Conservation (phyloP, 495 filamentous ascomycete species). For the Penicillium pulvis region DNA sequence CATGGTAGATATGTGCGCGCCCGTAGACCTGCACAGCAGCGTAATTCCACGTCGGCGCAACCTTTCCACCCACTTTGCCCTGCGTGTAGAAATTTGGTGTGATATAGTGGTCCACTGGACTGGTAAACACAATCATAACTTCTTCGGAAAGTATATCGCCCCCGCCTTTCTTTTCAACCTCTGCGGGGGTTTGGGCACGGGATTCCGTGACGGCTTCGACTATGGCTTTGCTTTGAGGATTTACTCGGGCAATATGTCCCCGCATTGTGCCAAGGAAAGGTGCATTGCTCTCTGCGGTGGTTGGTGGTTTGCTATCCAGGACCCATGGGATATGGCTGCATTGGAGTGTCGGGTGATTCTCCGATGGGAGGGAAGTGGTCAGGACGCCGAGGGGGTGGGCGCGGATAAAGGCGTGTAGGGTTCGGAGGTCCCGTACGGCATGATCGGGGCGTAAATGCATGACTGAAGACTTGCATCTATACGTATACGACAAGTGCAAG, state of each 20-base stretch:
- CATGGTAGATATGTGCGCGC: slow-evolving; percentile 46
- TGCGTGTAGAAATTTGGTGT: slow-evolving; percentile 62
- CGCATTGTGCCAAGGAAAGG: neutral
- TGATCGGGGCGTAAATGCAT: slow-evolving; percentile 54
- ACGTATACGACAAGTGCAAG: neutral
- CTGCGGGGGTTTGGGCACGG: no score
- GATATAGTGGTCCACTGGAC: slow-evolving; percentile 55
- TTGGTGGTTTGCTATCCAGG: slow-evolving; percentile 32
- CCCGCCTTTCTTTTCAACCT: neutral
- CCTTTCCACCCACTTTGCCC: slow-evolving; percentile 58
- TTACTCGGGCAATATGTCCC: slow-evolving; percentile 52
- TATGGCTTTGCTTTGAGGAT: slow-evolving; percentile 57
- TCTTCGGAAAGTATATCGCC: neutral
- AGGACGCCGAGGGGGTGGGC: slow-evolving; percentile 52
- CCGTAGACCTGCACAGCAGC: slow-evolving; percentile 59
- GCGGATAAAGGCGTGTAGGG: slow-evolving; percentile 48
- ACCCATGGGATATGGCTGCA: slow-evolving; percentile 54
- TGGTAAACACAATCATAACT: slow-evolving; percentile 54
- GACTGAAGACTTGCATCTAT: neutral
- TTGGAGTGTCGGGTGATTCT: slow-evolving; percentile 42
- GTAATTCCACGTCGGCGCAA: slow-evolving; percentile 66
- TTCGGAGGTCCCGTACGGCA: slow-evolving; percentile 38
- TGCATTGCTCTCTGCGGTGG: slow-evolving; percentile 1
- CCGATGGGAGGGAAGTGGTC: slow-evolving; percentile 50
- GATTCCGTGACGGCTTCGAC: slow-evolving; percentile 40